phyloP scores from a whole-genome alignment of 2,329 filamentous ascomycete species.

The Drechslerella dactyloides region DNA sequence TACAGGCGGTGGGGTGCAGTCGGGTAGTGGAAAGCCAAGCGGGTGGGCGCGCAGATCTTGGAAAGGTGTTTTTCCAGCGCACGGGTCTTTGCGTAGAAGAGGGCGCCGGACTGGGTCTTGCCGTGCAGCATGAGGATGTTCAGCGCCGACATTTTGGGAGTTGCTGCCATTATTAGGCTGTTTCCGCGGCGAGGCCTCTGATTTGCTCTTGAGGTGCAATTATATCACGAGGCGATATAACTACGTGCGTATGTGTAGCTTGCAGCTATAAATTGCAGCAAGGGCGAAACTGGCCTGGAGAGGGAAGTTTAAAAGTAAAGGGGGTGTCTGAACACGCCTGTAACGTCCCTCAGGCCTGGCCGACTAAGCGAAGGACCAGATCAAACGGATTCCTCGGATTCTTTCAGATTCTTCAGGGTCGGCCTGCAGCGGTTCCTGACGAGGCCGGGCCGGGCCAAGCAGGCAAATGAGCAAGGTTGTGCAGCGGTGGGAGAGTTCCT shows the following conservation, averaged over 20 bases:
- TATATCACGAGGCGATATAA: not conserved
- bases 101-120: conserved; percentile 70
- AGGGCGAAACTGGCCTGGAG: conserved; percentile 19
- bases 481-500: not conserved
- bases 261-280: conserved; percentile 1
- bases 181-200: not conserved
- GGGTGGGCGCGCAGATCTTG: conserved; percentile 34
- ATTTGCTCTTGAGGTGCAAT: not conserved
- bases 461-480: conserved; percentile 1
- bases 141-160: not conserved
- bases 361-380: conserved; percentile 1
- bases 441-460: no score
- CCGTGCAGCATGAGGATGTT: conserved; percentile 58
- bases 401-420: not conserved
- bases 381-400: conserved; percentile 13
- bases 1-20: conserved; percentile 61
- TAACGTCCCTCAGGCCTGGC: not conserved
- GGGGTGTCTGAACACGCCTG: not conserved
- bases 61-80: conserved; percentile 64
- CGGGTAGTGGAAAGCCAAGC: conserved; percentile 58
- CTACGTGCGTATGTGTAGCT: no score
- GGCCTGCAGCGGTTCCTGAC: conserved; percentile 40
- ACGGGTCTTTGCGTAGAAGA: conserved; percentile 71
- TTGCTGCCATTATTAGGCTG: conserved; percentile 12
- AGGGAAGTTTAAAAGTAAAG: no score